Conservation (phyloP, 805 yeast genomes). For the Metschnikowia colocasiae region DNA sequence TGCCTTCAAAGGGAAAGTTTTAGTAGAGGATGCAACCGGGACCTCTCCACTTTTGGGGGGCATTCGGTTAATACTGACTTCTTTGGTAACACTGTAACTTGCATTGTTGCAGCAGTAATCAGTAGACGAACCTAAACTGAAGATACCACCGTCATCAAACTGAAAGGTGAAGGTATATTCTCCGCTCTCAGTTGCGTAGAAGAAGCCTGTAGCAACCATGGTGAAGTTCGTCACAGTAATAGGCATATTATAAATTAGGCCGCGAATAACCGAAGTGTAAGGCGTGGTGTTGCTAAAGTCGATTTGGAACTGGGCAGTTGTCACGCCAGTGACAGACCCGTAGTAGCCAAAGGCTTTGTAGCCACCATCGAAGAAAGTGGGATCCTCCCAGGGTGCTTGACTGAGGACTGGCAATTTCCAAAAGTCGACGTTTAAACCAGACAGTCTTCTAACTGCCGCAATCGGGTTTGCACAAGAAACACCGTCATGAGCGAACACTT, state of each 20-base stretch:
- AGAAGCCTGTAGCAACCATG: slow-evolving; percentile 8
- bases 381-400: background rate
- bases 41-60: background rate
- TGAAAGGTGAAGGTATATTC: slow-evolving; percentile 4
- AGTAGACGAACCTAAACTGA: slow-evolving; percentile 7
- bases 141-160: slow-evolving; percentile 9
- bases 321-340: slow-evolving; percentile 2
- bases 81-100: background rate
- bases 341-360: slow-evolving; percentile 4
- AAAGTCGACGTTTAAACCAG: slow-evolving; percentile 6
- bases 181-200: slow-evolving; percentile 9
- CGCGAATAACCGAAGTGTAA: background rate
- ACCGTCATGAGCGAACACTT: no score
- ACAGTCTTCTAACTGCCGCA: no score
- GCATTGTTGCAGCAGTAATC: slow-evolving; percentile 6
- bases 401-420: slow-evolving; percentile 6
- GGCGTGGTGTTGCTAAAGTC: no score
- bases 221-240: slow-evolving; percentile 8
- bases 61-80: background rate
- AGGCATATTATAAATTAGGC: slow-evolving; percentile 1
- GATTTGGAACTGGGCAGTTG: slow-evolving; percentile 2
- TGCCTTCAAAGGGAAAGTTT: background rate
- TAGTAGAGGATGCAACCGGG: background rate
- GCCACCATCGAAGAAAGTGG: slow-evolving; percentile 6
- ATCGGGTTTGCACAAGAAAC: no score